Evolutionary conservation across 2,329 filamentous ascomycete species (phyloP), one percentile per base, ranked within the genome.

Genomic region (Ceratocystis colombiana): DNA sequence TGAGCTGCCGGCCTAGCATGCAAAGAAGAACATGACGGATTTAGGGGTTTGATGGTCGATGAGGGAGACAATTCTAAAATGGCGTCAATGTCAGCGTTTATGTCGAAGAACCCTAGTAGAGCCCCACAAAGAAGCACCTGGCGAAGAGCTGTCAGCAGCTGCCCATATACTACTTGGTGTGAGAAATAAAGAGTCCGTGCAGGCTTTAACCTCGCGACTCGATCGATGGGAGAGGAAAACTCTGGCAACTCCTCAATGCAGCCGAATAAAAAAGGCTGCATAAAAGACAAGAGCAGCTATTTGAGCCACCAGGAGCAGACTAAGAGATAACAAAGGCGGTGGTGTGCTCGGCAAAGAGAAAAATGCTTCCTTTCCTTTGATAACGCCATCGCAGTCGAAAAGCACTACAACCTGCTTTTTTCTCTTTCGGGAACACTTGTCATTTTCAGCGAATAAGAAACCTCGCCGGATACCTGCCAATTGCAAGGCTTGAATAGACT

Each of bases 321-420:
- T 8, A 10, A 12, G 6, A 33, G 28, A n/a, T n/a, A 59, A 59
- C 55, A 37, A 37, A 8, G 15, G 20, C n/a, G 20, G 22, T 59
- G 55, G 55, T 37, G 55, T 59, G 55, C 55, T 33, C 28, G 17
- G n/a, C 28, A 7, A 25, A n/a, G n/a, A 37, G 55, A 22, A 37
- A 59, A 30, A n/a, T 1, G 15, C 25, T 17, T 12, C 55, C 22
- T 37, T 59, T 59, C 28, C 28, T 4, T 30, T 59, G 28, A 59
- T 59, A 37, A 59, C 55, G 55, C 55, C 55, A 59, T 59, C 55
- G 55, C 55, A 37, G 28, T 8, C 55, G 7, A 37, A 59, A 59
- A 59, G 55, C 55, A 59, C 55, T 59, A 59, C 55, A 59, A 37
- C 53, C 3, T 30, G n/a, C 22, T 33, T 30, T 55, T 57, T 57